phyloP scores from a whole-genome alignment of 805 yeast genomes.

The Saccharomycopsis vini region DNA sequence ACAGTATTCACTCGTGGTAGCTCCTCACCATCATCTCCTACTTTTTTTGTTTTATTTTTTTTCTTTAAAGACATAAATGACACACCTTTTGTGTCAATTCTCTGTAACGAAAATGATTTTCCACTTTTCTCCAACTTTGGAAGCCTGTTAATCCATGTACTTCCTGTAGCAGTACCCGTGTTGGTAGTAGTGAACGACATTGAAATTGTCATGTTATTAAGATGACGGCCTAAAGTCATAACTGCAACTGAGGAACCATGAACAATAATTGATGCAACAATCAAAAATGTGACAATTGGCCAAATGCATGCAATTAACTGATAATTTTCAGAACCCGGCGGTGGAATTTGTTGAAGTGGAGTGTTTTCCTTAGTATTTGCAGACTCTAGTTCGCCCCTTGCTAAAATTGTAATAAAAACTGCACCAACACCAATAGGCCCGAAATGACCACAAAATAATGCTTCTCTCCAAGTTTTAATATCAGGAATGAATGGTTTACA shows the following conservation, averaged over 20 bases:
- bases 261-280: slow-evolving; percentile 72
- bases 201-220: slow-evolving; percentile 87
- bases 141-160: slow-evolving; percentile 77
- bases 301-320: slow-evolving; percentile 57
- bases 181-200: slow-evolving; percentile 78
- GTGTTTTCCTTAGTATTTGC: slow-evolving; percentile 42
- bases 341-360: slow-evolving; percentile 45
- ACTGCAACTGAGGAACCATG: slow-evolving; percentile 90
- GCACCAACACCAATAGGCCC: slow-evolving; percentile 98
- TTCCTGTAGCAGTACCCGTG: slow-evolving; percentile 40
- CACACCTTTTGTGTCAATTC: slow-evolving; percentile 56
- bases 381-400: slow-evolving; percentile 61
- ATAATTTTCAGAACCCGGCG: slow-evolving; percentile 40
- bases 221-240: slow-evolving; percentile 66
- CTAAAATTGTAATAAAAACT: slow-evolving; percentile 71
- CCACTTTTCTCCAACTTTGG: slow-evolving; percentile 69
- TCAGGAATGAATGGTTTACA: slow-evolving; percentile 79
- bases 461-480: slow-evolving; percentile 87
- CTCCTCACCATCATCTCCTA: neutral
- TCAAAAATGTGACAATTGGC: slow-evolving; percentile 78
- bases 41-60: slow-evolving; percentile 4
- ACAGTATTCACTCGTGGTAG: slow-evolving; percentile 19
- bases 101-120: slow-evolving; percentile 70
- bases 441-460: slow-evolving; percentile 87
- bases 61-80: slow-evolving; percentile 18